phyloP scores from a whole-genome alignment of 192 early-diverging fungal species.

The Linnemannia elongata region DNA sequence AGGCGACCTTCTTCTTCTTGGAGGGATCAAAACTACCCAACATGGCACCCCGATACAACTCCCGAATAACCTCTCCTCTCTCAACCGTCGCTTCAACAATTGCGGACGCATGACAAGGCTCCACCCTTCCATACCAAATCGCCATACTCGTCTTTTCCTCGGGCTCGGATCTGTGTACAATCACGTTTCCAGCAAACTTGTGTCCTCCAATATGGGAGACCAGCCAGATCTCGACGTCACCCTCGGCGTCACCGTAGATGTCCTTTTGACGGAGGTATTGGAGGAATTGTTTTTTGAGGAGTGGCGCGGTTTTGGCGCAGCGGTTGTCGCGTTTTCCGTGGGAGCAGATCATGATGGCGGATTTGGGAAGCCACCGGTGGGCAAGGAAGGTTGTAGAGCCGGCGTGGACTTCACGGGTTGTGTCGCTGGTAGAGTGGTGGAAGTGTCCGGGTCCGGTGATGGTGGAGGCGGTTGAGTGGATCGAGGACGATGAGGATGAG shows the following conservation, averaged over 20 bases:
- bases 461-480: background rate
- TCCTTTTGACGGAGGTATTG: conserved; percentile 59
- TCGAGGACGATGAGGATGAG: conserved; percentile 6
- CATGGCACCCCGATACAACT: conserved; percentile 69
- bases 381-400: conserved; percentile 47
- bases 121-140: conserved; percentile 73
- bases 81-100: conserved; percentile 68
- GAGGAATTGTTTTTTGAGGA: conserved; percentile 67
- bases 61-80: conserved; percentile 63
- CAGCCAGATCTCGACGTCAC: conserved; percentile 62
- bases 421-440: conserved; percentile 8
- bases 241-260: conserved; percentile 62
- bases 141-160: conserved; percentile 41
- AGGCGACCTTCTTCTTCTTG: conserved; percentile 36
- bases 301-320: conserved; percentile 66
- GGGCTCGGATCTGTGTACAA: conserved; percentile 63
- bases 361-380: conserved; percentile 54
- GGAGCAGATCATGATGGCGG: conserved; percentile 69
- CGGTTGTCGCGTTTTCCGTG: conserved; percentile 70
- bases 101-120: conserved; percentile 61
- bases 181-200: conserved; percentile 74
- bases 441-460: background rate
- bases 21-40: conserved; percentile 60
- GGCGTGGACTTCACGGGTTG: conserved; percentile 13
- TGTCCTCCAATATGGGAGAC: conserved; percentile 73